Conservation (phyloP, 305 asterid species). For the Solanum hybrid region DNA sequence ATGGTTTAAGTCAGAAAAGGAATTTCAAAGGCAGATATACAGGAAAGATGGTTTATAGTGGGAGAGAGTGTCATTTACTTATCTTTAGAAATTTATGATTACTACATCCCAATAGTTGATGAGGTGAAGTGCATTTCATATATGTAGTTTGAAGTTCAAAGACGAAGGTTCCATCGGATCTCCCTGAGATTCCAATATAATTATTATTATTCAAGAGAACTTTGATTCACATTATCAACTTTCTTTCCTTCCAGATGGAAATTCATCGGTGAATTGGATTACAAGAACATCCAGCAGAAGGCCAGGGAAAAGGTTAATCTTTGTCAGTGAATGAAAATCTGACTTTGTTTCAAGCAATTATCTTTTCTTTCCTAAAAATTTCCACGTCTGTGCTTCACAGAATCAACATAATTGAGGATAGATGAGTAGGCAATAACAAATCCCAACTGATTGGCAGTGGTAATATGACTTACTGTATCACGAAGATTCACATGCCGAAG, state of each 20-base stretch:
- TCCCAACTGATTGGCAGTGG: not conserved
- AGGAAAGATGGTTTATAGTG: not conserved
- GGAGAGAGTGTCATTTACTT: not conserved
- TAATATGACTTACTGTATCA: constrained; percentile 49
- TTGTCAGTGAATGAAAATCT: not conserved
- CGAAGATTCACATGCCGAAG: constrained; percentile 84
- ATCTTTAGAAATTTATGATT: not conserved
- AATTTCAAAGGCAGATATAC: not conserved
- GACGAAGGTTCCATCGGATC: not conserved
- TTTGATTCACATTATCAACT: not conserved
- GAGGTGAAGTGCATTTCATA: not conserved
- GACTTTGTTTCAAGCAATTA: not conserved
- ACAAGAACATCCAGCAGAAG: not conserved
- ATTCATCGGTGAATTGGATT: not conserved
- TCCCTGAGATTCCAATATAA: not conserved
- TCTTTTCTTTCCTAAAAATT: not conserved
- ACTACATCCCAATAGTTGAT: not conserved
- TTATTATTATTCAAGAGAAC: not conserved
- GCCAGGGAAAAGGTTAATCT: not conserved
- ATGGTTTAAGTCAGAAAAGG: not conserved
- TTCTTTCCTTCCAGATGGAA: not conserved
- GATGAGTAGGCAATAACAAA: not conserved
- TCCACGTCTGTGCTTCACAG: not conserved
- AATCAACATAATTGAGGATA: not conserved
- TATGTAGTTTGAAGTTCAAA: not conserved